Conservation (phyloP, 106 monocot species). For the Apostasia shenzhenica region DNA sequence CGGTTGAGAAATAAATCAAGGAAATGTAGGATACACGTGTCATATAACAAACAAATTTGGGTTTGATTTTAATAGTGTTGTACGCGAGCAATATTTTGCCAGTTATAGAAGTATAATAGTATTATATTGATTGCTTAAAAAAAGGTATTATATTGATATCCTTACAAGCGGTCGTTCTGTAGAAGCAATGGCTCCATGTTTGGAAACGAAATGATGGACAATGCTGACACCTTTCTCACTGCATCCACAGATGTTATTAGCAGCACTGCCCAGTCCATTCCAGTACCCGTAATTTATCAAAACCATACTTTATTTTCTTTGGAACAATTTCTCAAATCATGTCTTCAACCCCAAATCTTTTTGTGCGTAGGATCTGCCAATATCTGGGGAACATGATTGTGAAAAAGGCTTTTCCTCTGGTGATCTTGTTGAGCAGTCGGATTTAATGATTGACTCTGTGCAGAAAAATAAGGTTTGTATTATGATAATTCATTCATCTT, state of each 20-base stretch:
- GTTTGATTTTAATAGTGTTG: too few relatives aligned
- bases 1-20: too few relatives aligned
- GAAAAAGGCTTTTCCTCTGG: conserved; percentile 28
- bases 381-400: conserved; percentile 19
- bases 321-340: not conserved
- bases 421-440: conserved; percentile 24
- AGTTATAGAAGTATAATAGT: too few relatives aligned
- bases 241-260: conserved; percentile 18
- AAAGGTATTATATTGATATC: too few relatives aligned
- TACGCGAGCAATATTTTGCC: too few relatives aligned
- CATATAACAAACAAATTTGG: too few relatives aligned
- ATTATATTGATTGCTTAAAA: too few relatives aligned
- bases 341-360: not conserved
- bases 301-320: not conserved
- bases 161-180: conserved; percentile 2
- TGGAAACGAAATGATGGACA: conserved; percentile 26
- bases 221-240: conserved; percentile 22
- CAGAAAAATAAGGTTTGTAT: conserved; percentile 44
- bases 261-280: conserved; percentile 19
- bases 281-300: conserved; percentile 21
- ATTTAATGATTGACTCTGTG: conserved; percentile 16
- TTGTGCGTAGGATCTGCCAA: conserved; percentile 37
- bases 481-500: conserved; percentile 2
- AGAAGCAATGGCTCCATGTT: conserved; percentile 59
- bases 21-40: too few relatives aligned